These are phyloP conservation scores for Arthrobotrys iridis DNA, from an alignment of 2,329 filamentous ascomycete genomes.

Conservation along the genomic window DNA sequence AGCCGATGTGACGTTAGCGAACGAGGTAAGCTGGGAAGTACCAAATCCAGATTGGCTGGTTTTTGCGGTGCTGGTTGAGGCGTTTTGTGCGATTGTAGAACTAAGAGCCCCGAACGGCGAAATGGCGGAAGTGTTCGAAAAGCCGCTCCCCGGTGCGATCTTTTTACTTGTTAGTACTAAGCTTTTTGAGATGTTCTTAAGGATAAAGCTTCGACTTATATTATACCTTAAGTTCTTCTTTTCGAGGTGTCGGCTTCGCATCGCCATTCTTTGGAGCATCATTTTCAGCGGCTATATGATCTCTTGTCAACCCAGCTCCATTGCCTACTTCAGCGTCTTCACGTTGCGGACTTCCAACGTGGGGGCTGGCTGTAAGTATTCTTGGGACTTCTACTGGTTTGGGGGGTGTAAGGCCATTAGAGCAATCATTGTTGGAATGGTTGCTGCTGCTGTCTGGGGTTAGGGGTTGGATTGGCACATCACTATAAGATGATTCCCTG, in stretches of 20 bases:
- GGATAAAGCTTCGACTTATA: not conserved
- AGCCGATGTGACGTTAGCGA: slow-evolving; percentile 31
- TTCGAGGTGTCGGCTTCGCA: not conserved
- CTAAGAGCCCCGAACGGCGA: slow-evolving; percentile 41
- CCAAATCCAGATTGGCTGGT: slow-evolving; percentile 16
- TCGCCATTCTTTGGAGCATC: not conserved
- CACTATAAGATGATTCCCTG: not conserved
- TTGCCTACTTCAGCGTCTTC: not conserved
- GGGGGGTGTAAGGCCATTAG: not conserved
- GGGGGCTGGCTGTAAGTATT: not conserved
- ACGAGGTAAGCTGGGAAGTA: slow-evolving; percentile 36
- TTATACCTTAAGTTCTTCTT: slow-evolving; percentile 26
- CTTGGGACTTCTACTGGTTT: not conserved
- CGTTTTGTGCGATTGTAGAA: not conserved
- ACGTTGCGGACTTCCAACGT: not conserved
- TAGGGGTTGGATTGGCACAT: not conserved
- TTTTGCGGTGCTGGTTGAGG: not conserved
- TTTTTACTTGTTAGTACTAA: not conserved
- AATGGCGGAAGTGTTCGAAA: slow-evolving; percentile 42
- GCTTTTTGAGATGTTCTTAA: not conserved
- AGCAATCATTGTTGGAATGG: slow-evolving; percentile 45
- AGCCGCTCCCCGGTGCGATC: slow-evolving; percentile 22
- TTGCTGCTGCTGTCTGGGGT: not conserved
- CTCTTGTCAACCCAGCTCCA: slow-evolving; percentile 2
- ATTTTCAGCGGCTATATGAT: slow-evolving; percentile 14